These are phyloP conservation scores for Aspergillus cavernicola DNA, from an alignment of 495 filamentous ascomycete species.

Conservation along the genomic window DNA sequence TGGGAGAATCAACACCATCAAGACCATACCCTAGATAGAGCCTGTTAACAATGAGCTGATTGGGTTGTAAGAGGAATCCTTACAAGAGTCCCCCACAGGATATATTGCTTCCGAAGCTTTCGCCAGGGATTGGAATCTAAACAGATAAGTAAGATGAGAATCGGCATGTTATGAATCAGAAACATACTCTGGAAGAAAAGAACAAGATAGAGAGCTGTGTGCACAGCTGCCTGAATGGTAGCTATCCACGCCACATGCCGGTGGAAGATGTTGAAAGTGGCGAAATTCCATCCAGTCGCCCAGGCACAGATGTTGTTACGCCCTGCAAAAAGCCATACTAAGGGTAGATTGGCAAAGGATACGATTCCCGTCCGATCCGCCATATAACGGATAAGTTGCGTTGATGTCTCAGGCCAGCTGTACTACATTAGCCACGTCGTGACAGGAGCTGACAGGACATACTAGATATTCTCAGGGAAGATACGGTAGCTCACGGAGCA, in stretches of 20 bases:
- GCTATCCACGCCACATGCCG: conserved; percentile 54
- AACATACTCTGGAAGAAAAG: conserved; percentile 31
- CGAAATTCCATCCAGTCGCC: conserved; percentile 53
- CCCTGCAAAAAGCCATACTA: conserved; percentile 49
- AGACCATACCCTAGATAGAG: conserved; percentile 39
- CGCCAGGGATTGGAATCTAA: conserved; percentile 29
- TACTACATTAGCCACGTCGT: conserved; percentile 10
- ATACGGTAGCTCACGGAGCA: conserved; percentile 35
- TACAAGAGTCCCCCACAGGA: conserved; percentile 39
- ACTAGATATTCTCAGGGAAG: conserved; percentile 40
- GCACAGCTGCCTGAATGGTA: conserved; percentile 47
- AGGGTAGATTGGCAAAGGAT: conserved; percentile 47
- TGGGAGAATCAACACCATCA: conserved; percentile 44
- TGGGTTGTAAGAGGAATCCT: not conserved
- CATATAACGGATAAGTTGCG: conserved; percentile 40
- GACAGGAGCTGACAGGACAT: conserved; percentile 2
- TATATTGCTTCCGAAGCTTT: conserved; percentile 29
- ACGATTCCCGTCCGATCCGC: conserved; percentile 52
- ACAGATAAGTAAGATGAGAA: not conserved
- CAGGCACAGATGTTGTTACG: conserved; percentile 55
- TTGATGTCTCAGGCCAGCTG: conserved; percentile 33
- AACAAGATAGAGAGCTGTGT: conserved; percentile 34
- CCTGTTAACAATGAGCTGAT: not conserved
- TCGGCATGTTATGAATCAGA: not conserved
- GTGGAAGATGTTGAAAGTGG: conserved; percentile 53